A percentile compares a stretch with the other conserved stretches of the same genome.
Conservation (phyloP, 2,329 filamentous ascomycete species). For the Botrytis galanthina region DNA sequence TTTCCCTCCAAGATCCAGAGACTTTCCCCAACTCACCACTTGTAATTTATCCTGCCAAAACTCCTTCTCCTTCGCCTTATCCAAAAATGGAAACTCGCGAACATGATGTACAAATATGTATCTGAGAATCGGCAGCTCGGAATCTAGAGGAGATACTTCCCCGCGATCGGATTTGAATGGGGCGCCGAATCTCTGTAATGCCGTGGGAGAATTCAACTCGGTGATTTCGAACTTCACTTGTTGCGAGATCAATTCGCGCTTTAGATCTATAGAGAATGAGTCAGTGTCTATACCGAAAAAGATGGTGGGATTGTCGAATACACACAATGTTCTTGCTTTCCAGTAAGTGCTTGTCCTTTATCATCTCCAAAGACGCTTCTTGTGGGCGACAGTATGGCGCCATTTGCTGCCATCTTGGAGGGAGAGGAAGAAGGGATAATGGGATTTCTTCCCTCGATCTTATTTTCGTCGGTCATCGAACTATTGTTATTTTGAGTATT, state of each 20-base stretch:
- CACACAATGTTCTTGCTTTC: conserved; percentile 97
- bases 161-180: conserved; percentile 91
- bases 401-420: conserved; percentile 27
- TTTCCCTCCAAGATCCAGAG: not conserved
- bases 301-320: conserved; percentile 28
- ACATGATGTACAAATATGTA: conserved; percentile 99
- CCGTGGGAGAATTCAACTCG: conserved; percentile 92
- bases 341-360: conserved; percentile 58
- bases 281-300: conserved; percentile 2
- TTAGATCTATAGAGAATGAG: conserved; percentile 65
- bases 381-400: conserved; percentile 19
- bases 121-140: conserved; percentile 85
- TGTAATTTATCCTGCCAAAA: conserved; percentile 99
- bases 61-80: conserved; percentile 96
- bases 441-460: not conserved
- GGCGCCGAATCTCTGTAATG: conserved; percentile 89
- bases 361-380: conserved; percentile 15
- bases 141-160: conserved; percentile 89
- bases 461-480: conserved; percentile 14
- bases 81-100: conserved; percentile 94
- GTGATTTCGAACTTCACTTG: conserved; percentile 88
- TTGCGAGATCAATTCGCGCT: conserved; percentile 87
- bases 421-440: not conserved
- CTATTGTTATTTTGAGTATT: not conserved
- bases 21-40: conserved; percentile 59